Conservation (phyloP, 139 green algal species). For the Volvox reticuliferus region DNA sequence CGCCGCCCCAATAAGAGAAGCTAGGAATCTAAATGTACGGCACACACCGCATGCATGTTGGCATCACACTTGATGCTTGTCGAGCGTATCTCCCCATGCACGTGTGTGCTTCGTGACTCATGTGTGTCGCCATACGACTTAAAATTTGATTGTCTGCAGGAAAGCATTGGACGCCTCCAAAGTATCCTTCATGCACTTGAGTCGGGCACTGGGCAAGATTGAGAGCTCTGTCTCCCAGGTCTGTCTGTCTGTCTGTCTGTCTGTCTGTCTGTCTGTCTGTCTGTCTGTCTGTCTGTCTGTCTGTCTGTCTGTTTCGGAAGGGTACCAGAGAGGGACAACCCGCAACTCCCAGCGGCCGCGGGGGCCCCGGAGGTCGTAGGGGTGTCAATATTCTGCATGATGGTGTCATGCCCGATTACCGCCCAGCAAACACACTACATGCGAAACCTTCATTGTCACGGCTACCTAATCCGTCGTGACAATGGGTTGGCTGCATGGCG, state of each 20-base stretch:
- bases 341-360: too few species aligned
- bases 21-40: background rate
- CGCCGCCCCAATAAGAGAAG: too few species aligned
- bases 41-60: too few species aligned
- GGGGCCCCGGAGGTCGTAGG: too few species aligned
- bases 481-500: too few species aligned
- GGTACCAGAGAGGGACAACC: too few species aligned
- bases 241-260: background rate
- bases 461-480: too few species aligned
- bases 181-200: constrained; percentile 29
- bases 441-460: too few species aligned
- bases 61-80: too few species aligned
- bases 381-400: too few species aligned
- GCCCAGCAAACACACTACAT: too few species aligned
- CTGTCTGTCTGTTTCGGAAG: background rate
- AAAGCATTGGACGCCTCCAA: background rate
- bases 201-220: constrained; percentile 24
- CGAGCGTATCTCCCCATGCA: background rate
- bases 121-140: background rate
- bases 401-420: too few species aligned
- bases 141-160: background rate
- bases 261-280: constrained; percentile 4
- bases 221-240: constrained; percentile 29
- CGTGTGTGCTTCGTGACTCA: background rate
- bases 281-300: background rate